These are phyloP conservation scores for Ceratobasidium sp. DNA, from an alignment of 1,284 basidiomycete species.

Conservation along the genomic window DNA sequence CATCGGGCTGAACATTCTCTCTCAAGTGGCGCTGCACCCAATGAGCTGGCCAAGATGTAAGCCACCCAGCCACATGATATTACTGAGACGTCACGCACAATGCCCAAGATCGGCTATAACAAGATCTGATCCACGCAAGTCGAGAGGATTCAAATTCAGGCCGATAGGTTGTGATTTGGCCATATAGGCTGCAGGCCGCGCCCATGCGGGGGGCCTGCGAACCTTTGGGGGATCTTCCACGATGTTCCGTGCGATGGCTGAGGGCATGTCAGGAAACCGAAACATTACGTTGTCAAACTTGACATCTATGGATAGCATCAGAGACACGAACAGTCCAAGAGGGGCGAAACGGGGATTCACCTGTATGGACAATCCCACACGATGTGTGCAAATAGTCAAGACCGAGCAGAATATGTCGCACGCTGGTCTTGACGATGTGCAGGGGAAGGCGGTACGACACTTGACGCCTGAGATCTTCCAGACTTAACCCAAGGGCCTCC, in stretches of 20 bases:
- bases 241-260: not conserved
- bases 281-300: slow-evolving; percentile 99
- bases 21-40: not conserved
- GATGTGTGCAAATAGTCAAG: slow-evolving; percentile 97
- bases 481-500: not conserved
- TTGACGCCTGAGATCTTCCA: not conserved
- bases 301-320: slow-evolving; percentile 61
- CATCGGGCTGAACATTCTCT: not conserved
- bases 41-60: not conserved
- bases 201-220: too few species aligned
- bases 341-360: not conserved
- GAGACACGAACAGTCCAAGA: not conserved
- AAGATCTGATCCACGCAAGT: not conserved
- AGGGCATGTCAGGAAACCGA: slow-evolving; percentile 3
- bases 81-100: not conserved
- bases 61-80: not conserved
- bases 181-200: not conserved
- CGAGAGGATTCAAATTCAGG: not conserved
- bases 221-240: not conserved
- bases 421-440: slow-evolving; percentile 93
- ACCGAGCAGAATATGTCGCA: slow-evolving; percentile 94
- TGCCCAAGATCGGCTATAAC: not conserved
- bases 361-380: slow-evolving; percentile 95
- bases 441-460: slow-evolving; percentile 83
- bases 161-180: not conserved